Evolutionary conservation across 371 early-diverging fungal species (phyloP).

Genomic region (Umbelopsis sp.): DNA sequence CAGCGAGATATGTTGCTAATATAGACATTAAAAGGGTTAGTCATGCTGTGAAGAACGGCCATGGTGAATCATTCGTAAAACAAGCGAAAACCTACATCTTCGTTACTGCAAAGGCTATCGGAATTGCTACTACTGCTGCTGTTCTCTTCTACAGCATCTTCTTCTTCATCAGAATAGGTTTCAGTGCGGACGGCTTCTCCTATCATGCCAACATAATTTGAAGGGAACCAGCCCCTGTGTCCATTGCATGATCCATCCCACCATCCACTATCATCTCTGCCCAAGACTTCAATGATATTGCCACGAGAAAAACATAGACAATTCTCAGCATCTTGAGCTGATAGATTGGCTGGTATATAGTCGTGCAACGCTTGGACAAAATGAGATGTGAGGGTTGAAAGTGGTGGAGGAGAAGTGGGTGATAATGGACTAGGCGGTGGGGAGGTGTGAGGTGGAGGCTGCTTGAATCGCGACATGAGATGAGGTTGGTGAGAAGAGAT

Average conservation of each 20-base stretch:
- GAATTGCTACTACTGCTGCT: constrained; percentile 12
- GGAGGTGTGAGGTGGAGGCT: constrained; percentile 18
- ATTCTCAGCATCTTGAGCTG: constrained; percentile 39
- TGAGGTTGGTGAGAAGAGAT: constrained; percentile 1
- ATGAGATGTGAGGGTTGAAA: constrained; percentile 37
- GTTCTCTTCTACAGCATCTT: constrained; percentile 18
- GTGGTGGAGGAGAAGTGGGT: constrained; percentile 18
- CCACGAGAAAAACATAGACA: constrained; percentile 52
- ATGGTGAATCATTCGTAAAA: not conserved
- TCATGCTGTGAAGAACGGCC: too few relatives aligned
- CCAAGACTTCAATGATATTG: constrained; percentile 55
- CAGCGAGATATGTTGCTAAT: constrained; percentile 12
- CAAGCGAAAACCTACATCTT: not conserved
- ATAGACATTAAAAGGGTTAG: not conserved
- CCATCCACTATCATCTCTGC: constrained; percentile 54
- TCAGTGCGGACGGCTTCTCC: constrained; percentile 41
- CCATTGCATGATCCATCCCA: constrained; percentile 56
- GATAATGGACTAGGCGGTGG: constrained; percentile 31
- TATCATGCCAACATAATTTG: constrained; percentile 52
- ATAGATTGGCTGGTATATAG: constrained; percentile 44
- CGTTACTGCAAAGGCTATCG: constrained; percentile 1
- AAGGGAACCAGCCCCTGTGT: constrained; percentile 56
- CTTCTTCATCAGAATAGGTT: constrained; percentile 43
- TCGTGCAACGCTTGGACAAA: constrained; percentile 57
- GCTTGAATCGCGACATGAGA: constrained; percentile 18